phyloP scores from a whole-genome alignment of 345 rosid genomes.

The Litchi chinensis region DNA sequence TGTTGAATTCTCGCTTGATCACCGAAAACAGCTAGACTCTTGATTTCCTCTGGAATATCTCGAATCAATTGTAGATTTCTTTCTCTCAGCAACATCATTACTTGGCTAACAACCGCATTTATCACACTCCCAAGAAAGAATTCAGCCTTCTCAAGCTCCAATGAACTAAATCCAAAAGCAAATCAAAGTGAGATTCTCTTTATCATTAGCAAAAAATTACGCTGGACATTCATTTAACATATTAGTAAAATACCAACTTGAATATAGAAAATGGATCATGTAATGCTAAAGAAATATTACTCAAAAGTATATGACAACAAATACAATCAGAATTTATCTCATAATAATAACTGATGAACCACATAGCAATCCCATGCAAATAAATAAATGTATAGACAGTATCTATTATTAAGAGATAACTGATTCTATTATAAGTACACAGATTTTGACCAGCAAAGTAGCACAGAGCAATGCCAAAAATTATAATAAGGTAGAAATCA shows the following conservation, averaged over 20 bases:
- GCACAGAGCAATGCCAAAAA: background rate
- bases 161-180: slow-evolving; percentile 47
- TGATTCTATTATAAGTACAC: background rate
- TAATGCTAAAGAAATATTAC: background rate
- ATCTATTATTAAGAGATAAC: background rate
- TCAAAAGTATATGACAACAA: background rate
- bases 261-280: background rate
- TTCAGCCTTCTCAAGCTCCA: slow-evolving; percentile 78
- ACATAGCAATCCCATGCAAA: background rate
- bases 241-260: background rate
- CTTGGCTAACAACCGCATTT: slow-evolving; percentile 97
- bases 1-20: slow-evolving; percentile 94
- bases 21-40: slow-evolving; percentile 76
- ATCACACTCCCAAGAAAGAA: slow-evolving; percentile 84
- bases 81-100: slow-evolving; percentile 72
- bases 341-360: background rate
- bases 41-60: slow-evolving; percentile 92
- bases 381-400: background rate
- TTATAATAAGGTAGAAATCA: background rate
- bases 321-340: background rate
- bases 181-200: slow-evolving; percentile 21
- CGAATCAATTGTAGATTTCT: slow-evolving; percentile 86
- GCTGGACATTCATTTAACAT: background rate
- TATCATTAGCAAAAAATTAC: slow-evolving; percentile 21
- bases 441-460: background rate